Conservation (phyloP, 129 eudicot species). For the Centaurea solstitialis region DNA sequence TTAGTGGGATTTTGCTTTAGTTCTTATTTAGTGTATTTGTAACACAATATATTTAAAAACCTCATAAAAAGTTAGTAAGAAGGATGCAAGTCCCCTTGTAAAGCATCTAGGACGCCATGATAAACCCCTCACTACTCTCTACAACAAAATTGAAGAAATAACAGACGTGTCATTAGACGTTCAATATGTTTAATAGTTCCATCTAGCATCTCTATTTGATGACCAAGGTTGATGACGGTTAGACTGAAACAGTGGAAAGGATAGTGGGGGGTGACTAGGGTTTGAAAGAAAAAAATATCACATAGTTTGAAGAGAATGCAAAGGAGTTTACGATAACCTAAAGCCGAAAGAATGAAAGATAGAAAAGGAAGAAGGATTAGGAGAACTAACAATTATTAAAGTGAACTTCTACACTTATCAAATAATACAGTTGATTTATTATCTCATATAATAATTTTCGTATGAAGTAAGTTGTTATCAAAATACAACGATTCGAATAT, state of each 20-base stretch:
- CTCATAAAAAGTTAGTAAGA: not conserved
- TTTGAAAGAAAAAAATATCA: too few species aligned
- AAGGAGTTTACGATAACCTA: not conserved
- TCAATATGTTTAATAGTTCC: not conserved
- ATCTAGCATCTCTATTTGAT: not conserved
- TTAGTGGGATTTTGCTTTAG: not conserved
- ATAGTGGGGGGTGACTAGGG: too few species aligned
- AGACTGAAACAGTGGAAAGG: not conserved
- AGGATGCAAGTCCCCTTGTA: not conserved
- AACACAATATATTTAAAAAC: too few species aligned
- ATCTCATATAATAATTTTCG: not conserved
- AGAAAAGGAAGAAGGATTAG: not conserved
- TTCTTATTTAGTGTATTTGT: too few species aligned
- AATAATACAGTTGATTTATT: not conserved
- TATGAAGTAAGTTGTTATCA: not conserved
- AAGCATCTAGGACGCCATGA: not conserved
- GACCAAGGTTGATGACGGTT: not conserved
- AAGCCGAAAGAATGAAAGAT: too few species aligned
- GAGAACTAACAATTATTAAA: not conserved
- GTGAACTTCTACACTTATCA: not conserved
- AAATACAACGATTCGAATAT: not conserved
- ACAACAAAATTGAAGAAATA: not conserved
- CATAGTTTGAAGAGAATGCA: not conserved
- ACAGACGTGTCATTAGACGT: not conserved
- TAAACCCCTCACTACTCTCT: not conserved